phyloP scores from a whole-genome alignment of 2,329 filamentous ascomycete species.

The Penicillium sp. region DNA sequence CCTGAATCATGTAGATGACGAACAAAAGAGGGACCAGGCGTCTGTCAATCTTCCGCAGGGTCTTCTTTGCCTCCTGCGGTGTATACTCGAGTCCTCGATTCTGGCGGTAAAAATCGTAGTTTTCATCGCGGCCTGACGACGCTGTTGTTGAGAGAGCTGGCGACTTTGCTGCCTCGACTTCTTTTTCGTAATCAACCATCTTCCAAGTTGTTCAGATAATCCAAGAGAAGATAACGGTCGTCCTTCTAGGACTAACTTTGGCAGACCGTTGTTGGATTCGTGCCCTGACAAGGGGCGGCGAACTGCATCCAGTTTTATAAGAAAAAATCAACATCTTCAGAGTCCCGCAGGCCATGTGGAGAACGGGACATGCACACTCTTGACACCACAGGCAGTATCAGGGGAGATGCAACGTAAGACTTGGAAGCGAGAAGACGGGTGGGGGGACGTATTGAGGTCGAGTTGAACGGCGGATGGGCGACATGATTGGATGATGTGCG shows the following conservation, averaged over 20 bases:
- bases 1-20: conserved; percentile 62
- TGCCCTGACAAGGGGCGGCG: neutral
- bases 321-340: neutral
- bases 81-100: conserved; percentile 28
- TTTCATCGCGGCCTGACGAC: conserved; percentile 39
- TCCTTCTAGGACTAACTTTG: neutral
- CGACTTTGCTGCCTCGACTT: conserved; percentile 16
- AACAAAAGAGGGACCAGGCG: conserved; percentile 61
- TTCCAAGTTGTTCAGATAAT: neutral
- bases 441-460: neutral
- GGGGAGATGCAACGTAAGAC: neutral
- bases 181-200: conserved; percentile 13
- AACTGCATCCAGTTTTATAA: neutral
- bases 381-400: conserved; percentile 5
- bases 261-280: neutral
- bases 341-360: neutral
- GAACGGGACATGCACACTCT: neutral
- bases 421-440: neutral
- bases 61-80: conserved; percentile 32
- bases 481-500: neutral
- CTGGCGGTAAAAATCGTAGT: conserved; percentile 43
- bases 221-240: neutral
- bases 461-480: neutral
- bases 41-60: conserved; percentile 61
- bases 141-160: conserved; percentile 13